These are phyloP conservation scores for Ulmus americana DNA, from an alignment of 331 rosid genomes.

Conservation along the genomic window DNA sequence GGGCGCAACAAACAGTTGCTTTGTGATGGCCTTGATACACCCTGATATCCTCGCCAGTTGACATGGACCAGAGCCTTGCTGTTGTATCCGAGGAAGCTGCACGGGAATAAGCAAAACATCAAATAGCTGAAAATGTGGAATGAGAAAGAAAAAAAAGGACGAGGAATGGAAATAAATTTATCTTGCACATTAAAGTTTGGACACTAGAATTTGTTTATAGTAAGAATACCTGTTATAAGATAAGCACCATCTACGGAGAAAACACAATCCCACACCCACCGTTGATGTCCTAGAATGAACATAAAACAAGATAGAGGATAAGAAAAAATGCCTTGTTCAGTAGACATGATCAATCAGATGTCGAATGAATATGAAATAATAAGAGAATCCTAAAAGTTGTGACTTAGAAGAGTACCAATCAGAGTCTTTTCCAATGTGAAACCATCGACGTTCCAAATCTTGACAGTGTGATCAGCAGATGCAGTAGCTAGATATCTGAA, in stretches of 20 bases:
- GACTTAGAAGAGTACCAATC: slow-evolving; percentile 44
- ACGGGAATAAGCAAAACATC: background rate
- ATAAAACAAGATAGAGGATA: slow-evolving; percentile 12
- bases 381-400: slow-evolving; percentile 14
- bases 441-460: slow-evolving; percentile 98
- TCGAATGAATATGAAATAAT: background rate
- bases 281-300: slow-evolving; percentile 64
- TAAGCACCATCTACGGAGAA: slow-evolving; percentile 98
- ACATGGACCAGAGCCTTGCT: slow-evolving; percentile 92
- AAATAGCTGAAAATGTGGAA: background rate
- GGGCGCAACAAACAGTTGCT: slow-evolving; percentile 90
- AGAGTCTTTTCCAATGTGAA: slow-evolving; percentile 91
- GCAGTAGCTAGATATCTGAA: slow-evolving; percentile 90
- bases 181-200: background rate
- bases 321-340: background rate
- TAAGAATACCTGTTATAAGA: slow-evolving; percentile 80
- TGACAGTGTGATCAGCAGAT: slow-evolving; percentile 85
- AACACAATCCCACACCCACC: slow-evolving; percentile 99
- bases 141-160: background rate
- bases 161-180: no score
- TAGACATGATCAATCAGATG: slow-evolving; percentile 7
- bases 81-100: slow-evolving; percentile 93
- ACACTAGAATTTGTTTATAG: background rate
- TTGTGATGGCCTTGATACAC: slow-evolving; percentile 94
- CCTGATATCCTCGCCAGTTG: slow-evolving; percentile 77